phyloP scores from a whole-genome alignment of 495 filamentous ascomycete species.

The Penicillium paradoxum region DNA sequence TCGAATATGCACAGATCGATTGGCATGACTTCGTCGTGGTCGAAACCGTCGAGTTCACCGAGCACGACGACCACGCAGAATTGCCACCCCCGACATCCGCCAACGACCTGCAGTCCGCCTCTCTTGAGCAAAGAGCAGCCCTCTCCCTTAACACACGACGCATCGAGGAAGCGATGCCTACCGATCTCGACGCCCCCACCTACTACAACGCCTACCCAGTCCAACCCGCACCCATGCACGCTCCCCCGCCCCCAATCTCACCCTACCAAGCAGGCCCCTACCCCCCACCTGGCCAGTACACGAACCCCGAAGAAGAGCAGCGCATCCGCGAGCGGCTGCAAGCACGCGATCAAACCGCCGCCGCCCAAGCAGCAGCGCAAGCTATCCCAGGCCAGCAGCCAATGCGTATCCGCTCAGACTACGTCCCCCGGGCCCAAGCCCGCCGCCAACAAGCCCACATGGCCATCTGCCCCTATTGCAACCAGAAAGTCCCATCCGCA shows the following conservation, averaged over 20 bases:
- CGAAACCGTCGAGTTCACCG: slow-evolving; percentile 91
- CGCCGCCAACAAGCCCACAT: slow-evolving; percentile 58
- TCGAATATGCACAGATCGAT: slow-evolving; percentile 87
- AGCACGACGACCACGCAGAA: slow-evolving; percentile 77
- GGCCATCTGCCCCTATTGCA: slow-evolving; percentile 90
- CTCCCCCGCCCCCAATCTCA: slow-evolving; percentile 23
- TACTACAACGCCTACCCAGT: slow-evolving; percentile 50
- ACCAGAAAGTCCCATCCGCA: slow-evolving; percentile 76
- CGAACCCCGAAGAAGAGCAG: slow-evolving; percentile 62
- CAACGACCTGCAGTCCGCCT: slow-evolving; percentile 86
- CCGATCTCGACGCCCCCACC: slow-evolving; percentile 58
- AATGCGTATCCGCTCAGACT: slow-evolving; percentile 91
- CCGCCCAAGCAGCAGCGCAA: slow-evolving; percentile 72
- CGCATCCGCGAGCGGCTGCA: slow-evolving; percentile 63
- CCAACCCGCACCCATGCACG: slow-evolving; percentile 24
- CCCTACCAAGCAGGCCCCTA: slow-evolving; percentile 33
- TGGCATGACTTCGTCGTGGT: slow-evolving; percentile 98
- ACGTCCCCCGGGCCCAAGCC: slow-evolving; percentile 78
- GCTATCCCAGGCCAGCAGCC: slow-evolving; percentile 56
- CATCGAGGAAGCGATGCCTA: slow-evolving; percentile 94
- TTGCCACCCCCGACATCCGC: slow-evolving; percentile 86
- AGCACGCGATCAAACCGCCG: slow-evolving; percentile 65
- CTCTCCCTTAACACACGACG: slow-evolving; percentile 78
- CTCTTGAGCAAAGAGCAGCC: slow-evolving; percentile 88
- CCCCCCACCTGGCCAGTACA: slow-evolving; percentile 33